phyloP scores from a whole-genome alignment of 2,329 filamentous ascomycete genomes.

The Trichothecium roseum region DNA sequence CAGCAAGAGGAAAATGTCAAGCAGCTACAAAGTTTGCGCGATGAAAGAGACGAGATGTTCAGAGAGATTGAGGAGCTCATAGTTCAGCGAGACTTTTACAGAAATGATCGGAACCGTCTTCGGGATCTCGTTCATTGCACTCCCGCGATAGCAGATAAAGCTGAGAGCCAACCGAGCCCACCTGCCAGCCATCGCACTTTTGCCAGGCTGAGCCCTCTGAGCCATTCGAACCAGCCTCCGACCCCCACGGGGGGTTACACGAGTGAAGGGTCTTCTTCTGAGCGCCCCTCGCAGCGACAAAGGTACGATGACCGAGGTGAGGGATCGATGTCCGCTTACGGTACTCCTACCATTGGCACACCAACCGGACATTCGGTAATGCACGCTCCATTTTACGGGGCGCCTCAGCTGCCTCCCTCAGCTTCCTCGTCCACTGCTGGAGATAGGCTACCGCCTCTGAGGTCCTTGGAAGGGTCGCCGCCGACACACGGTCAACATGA shows the following conservation, averaged over 20 bases:
- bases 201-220: conserved; percentile 25
- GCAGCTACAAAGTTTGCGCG: conserved; percentile 59
- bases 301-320: conserved; percentile 37
- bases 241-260: conserved; percentile 22
- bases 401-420: conserved; percentile 25
- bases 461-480: conserved; percentile 29
- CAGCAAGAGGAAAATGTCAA: conserved; percentile 64
- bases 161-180: conserved; percentile 43
- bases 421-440: conserved; percentile 20
- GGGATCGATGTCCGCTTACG: conserved; percentile 27
- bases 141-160: conserved; percentile 43
- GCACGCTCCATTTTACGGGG: conserved; percentile 24
- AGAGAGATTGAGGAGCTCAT: conserved; percentile 40
- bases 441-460: conserved; percentile 36
- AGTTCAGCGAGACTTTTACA: conserved; percentile 63
- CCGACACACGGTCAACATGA: conserved; percentile 15
- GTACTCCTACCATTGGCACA: conserved; percentile 20
- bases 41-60: conserved; percentile 55
- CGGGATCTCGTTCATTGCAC: conserved; percentile 53
- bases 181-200: conserved; percentile 24
- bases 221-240: conserved; percentile 14
- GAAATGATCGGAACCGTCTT: conserved; percentile 61
- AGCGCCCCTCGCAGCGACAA: conserved; percentile 34
- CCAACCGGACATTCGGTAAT: conserved; percentile 30
- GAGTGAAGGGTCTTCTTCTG: conserved; percentile 31